Conservation (phyloP, 352 stramenopile genomes). For the Pythium periplocum region DNA sequence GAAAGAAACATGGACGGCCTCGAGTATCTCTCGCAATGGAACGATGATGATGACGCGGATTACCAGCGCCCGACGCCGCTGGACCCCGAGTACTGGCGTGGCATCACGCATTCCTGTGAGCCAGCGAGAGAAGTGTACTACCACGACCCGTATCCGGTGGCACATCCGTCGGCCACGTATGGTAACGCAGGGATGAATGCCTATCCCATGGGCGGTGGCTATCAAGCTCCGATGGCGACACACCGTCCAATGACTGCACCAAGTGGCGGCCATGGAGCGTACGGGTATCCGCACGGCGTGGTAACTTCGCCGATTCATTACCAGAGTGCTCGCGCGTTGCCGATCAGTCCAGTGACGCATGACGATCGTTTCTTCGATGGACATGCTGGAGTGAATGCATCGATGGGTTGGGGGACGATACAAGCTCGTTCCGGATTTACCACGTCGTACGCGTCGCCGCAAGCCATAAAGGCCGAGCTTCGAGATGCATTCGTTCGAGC, state of each 20-base stretch:
- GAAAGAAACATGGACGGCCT: conserved; percentile 29
- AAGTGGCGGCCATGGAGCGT: conserved; percentile 5
- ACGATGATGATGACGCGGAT: conserved; percentile 27
- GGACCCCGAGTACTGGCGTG: conserved; percentile 69
- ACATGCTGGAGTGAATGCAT: conserved; percentile 1
- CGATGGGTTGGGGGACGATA: conserved; percentile 9
- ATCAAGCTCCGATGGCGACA: conserved; percentile 5
- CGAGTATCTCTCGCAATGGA: conserved; percentile 33
- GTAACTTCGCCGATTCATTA: conserved; percentile 26
- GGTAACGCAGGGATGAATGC: conserved; percentile 5
- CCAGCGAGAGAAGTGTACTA: conserved; percentile 5
- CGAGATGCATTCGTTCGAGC: conserved; percentile 41
- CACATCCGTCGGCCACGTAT: conserved; percentile 5
- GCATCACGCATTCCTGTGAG: conserved; percentile 58
- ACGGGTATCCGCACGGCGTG: conserved; percentile 9
- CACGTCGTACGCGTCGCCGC: not conserved
- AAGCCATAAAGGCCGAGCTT: conserved; percentile 33
- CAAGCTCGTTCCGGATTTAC: not conserved
- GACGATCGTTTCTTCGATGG: conserved; percentile 2
- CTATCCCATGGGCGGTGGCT: not conserved
- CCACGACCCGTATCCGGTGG: conserved; percentile 10
- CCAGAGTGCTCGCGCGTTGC: conserved; percentile 4
- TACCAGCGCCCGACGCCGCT: conserved; percentile 41
- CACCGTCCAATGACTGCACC: conserved; percentile 24
- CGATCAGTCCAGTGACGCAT: conserved; percentile 10